phyloP scores from a whole-genome alignment of 257 asterid species.

The Solanum chaucha region DNA sequence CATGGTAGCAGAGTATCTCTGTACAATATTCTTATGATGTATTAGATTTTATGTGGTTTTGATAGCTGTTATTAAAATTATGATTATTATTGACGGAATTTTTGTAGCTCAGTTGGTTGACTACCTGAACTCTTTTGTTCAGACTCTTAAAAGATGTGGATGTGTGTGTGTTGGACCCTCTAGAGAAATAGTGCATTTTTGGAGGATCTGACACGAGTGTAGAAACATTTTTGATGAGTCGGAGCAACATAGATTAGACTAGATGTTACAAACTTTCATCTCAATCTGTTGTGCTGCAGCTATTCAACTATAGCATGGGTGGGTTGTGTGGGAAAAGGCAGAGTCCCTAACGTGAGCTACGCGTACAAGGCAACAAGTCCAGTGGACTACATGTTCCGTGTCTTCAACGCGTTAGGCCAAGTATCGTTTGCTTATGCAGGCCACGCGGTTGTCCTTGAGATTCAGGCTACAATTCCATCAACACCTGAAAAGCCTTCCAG shows the following conservation, averaged over 20 bases:
- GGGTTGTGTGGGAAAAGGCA: conserved; percentile 54
- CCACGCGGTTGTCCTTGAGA: conserved; percentile 76
- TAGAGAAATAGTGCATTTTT: background rate
- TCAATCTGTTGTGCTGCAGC: conserved; percentile 18
- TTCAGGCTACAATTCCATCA: conserved; percentile 86
- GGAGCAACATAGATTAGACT: background rate
- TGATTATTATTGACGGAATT: background rate
- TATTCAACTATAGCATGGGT: conserved; percentile 86
- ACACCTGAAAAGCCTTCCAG: conserved; percentile 82
- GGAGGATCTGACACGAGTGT: background rate
- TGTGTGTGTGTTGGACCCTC: background rate
- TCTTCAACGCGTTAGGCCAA: conserved; percentile 71
- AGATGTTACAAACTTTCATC: background rate
- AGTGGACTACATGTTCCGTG: conserved; percentile 50
- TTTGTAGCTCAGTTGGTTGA: background rate
- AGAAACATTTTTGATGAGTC: background rate
- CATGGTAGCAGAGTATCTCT: background rate
- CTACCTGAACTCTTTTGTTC: background rate
- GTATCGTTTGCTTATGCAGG: conserved; percentile 85
- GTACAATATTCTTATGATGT: background rate
- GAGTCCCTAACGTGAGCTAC: conserved; percentile 55
- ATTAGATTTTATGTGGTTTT: background rate
- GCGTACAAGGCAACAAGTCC: conserved; percentile 46
- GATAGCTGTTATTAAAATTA: background rate
- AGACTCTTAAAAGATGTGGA: background rate